phyloP scores from a whole-genome alignment of 2,329 filamentous ascomycete genomes.

The Arthrobotrys musiformis region DNA sequence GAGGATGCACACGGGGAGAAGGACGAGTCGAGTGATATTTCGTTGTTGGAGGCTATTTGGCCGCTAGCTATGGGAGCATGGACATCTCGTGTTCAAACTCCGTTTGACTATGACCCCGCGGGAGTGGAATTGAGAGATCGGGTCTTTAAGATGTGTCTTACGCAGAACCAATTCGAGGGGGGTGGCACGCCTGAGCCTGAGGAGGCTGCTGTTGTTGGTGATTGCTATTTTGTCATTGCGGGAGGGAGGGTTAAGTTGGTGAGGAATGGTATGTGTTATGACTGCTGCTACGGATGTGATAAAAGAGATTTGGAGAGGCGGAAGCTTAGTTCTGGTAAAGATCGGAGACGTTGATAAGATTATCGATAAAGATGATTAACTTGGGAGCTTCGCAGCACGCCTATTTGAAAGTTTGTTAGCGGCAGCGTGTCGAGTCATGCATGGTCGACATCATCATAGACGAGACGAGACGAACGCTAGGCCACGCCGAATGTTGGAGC shows the following conservation, averaged over 20 bases:
- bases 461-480: constrained; percentile 40
- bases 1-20: no score
- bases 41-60: not conserved
- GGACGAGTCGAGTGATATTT: not conserved
- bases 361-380: no score
- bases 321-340: not conserved
- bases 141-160: not conserved
- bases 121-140: not conserved
- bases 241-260: not conserved
- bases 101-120: not conserved
- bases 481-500: constrained; percentile 23
- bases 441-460: constrained; percentile 19
- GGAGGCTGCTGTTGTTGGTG: not conserved
- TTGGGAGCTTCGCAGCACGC: not conserved
- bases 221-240: constrained; percentile 2
- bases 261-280: not conserved
- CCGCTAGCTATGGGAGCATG: not conserved
- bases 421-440: constrained; percentile 39
- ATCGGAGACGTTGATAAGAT: no score
- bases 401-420: not conserved
- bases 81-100: not conserved
- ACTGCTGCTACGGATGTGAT: not conserved
- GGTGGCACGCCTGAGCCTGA: not conserved
- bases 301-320: not conserved
- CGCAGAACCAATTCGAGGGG: not conserved